A percentile compares a stretch with the other conserved stretches of the same genome.
These are phyloP conservation scores for Aaosphaeria pasadenensis DNA, from an alignment of 2,329 filamentous ascomycete genomes.

Conservation along the genomic window DNA sequence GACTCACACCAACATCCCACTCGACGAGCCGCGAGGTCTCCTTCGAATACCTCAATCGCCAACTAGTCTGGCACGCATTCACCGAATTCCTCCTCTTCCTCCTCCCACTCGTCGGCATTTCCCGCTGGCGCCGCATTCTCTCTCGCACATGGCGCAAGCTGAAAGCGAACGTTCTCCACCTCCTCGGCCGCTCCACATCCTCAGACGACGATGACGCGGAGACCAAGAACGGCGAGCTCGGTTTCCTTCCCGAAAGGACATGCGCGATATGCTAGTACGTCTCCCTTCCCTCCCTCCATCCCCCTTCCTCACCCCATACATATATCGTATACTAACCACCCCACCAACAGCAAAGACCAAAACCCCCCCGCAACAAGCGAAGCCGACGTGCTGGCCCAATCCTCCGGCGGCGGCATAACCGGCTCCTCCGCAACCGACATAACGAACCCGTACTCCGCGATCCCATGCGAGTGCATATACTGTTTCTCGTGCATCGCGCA, in stretches of 20 bases:
- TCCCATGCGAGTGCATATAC: conserved; percentile 88
- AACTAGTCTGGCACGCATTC: conserved; percentile 99
- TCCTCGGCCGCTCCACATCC: conserved; percentile 41
- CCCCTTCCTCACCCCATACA: neutral
- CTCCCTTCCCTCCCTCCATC: neutral
- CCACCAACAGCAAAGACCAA: conserved; percentile 63
- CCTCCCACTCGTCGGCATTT: conserved; percentile 92
- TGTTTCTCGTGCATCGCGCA: conserved; percentile 96
- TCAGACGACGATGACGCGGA: conserved; percentile 45
- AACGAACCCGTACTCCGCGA: conserved; percentile 91
- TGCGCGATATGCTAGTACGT: conserved; percentile 84
- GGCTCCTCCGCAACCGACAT: conserved; percentile 90
- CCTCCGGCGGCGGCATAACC: conserved; percentile 67
- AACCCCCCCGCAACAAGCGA: conserved; percentile 67
- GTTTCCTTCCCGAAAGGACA: conserved; percentile 86
- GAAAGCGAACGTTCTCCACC: conserved; percentile 53
- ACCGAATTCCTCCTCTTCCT: conserved; percentile 98
- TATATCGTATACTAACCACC: neutral
- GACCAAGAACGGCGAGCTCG: conserved; percentile 64
- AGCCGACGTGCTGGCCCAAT: conserved; percentile 66
- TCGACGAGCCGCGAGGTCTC: conserved; percentile 89
- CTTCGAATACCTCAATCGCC: conserved; percentile 95
- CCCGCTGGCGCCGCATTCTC: conserved; percentile 90
- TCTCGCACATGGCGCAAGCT: conserved; percentile 80
- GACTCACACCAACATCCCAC: conserved; percentile 76